These are phyloP conservation scores for Clitopilus hobsonii DNA, from an alignment of 768 basidiomycete genomes.

Conservation along the genomic window DNA sequence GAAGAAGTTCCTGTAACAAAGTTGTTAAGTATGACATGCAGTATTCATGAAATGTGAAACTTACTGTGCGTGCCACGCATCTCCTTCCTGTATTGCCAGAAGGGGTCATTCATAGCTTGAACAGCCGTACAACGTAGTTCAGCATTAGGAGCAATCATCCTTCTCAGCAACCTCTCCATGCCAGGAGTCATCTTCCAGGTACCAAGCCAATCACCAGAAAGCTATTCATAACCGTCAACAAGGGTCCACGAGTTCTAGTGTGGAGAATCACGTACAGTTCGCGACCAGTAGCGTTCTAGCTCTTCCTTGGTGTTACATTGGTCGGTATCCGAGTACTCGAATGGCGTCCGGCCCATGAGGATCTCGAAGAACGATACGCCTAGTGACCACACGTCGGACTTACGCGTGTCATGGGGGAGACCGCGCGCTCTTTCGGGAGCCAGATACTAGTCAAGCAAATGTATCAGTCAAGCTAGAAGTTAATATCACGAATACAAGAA, in stretches of 20 bases:
- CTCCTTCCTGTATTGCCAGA: constrained; percentile 45
- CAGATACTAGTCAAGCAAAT: constrained; percentile 59
- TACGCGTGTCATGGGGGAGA: constrained; percentile 87
- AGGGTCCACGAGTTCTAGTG: too few species aligned
- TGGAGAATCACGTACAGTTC: constrained; percentile 48
- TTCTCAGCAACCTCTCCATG: constrained; percentile 62
- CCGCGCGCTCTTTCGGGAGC: constrained; percentile 90
- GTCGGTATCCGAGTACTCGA: constrained; percentile 78
- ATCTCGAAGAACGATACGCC: constrained; percentile 94
- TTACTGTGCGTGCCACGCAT: constrained; percentile 35
- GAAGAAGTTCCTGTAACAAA: constrained; percentile 36
- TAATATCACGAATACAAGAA: not conserved
- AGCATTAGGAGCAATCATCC: constrained; percentile 82
- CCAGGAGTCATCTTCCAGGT: constrained; percentile 64
- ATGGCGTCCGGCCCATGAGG: constrained; percentile 87
- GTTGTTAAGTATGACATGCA: not conserved
- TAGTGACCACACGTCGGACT: constrained; percentile 85
- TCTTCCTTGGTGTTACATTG: constrained; percentile 76
- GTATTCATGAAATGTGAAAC: constrained; percentile 15
- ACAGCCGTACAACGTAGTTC: constrained; percentile 69
- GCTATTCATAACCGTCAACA: constrained; percentile 25
- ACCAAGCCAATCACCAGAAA: constrained; percentile 86
- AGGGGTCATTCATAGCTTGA: constrained; percentile 61
- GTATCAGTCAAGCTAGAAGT: constrained; percentile 6
- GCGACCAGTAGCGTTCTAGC: constrained; percentile 80